Evolutionary conservation across 805 yeast genomes (phyloP), one percentile per base, ranked within the genome.

Genomic region (Candida methanosorbosa): DNA sequence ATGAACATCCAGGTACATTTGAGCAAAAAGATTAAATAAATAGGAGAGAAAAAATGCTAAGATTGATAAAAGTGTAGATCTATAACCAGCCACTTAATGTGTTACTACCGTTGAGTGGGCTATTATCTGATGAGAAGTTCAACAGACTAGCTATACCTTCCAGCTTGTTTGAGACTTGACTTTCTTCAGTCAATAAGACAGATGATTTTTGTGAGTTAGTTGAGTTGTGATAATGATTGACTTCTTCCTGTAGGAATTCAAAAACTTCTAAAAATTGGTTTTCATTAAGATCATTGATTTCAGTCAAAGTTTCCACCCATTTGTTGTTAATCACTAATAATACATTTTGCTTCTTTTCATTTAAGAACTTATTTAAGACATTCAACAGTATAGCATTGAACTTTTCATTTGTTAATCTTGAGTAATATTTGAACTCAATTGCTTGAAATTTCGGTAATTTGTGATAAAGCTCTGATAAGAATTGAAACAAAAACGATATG

Each of bases 391-490:
- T 59, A 7, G 43, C 29, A 40, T 54, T 57, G 26, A 60, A 46
- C 34, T 56, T 59, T 27, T 59, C 62, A 26, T 53, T 42, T 16
- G 61, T 56, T 6, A 59, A 35, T 26, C 49, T 43, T 34, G 52
- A 45, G 36, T 51, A 72, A 50, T 73, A 73, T 42, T 62, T 70
- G 48, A 64, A 74, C 46, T 73, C 80, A 37, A 60, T 54, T 39
- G 74, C 72, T 30, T 72, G 48, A 61, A 87, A 85, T 29, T 65
- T 66, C 7, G 95, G 95, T 34, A 82, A 59, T 34, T 67, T 68
- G 46, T 74, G 78, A 35, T 84, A 64, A 34, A 80, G 58, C 30
- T 60, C 56, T 2, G 85, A 72, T 32, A 84, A 71, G 28, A 58
- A 56, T 35, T 65, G 68, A 50, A 78, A 76, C 33, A 85, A 64